Base-by-base conservation (phyloP, 805 yeast genomes). In the Wickerhamomyces queroliae region DNA sequence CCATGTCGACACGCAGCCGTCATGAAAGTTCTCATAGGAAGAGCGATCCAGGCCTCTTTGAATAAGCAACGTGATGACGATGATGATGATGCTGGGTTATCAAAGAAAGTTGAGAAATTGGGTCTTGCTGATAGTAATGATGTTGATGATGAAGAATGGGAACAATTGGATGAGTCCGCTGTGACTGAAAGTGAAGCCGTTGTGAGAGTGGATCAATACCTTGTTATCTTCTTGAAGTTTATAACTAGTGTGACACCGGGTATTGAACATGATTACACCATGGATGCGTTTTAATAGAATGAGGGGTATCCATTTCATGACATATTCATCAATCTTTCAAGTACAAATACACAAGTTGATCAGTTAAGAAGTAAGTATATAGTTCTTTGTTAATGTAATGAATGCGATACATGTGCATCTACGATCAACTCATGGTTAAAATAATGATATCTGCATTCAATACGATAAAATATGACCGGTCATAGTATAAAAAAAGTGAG, bases 231-330 rank as follows among this genome's bases (percentile, higher is more conserved):
- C 59, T 70, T 93, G 54, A 93, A 93, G 63, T 93, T 93, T 56
- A 91, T 93, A 35, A 85, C 97, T 8, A 87, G 97, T 65, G 98
- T 93, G 8, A 90, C 96, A 1, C 99, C 99, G 0, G 96, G 97
- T 15, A 90, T 93, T 41, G 96, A 91, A 64, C 95, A 91, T 61
- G 99, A 93, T 54, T 89, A 89, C 58, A 93, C 99, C n/a, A 93
- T 91, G 97, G 90, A 89, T 59, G 97, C 95, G 1, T 76, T 84
- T 55, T 83, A 55, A 54, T n/a, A n/a, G n/a, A 27, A n/a, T n/a
- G n/a, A n/a, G n/a, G n/a, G n/a, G n/a, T n/a, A n/a, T n/a, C n/a
- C n/a, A n/a, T n/a, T 23, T 30, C 7, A 17, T 12, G 11, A n/a
- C 33, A 17, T 30, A 30, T 9, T n/a, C n/a, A n/a, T n/a, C n/a